Base-by-base conservation (phyloP, 179 eudicot species). In the Silene coronaria region DNA sequence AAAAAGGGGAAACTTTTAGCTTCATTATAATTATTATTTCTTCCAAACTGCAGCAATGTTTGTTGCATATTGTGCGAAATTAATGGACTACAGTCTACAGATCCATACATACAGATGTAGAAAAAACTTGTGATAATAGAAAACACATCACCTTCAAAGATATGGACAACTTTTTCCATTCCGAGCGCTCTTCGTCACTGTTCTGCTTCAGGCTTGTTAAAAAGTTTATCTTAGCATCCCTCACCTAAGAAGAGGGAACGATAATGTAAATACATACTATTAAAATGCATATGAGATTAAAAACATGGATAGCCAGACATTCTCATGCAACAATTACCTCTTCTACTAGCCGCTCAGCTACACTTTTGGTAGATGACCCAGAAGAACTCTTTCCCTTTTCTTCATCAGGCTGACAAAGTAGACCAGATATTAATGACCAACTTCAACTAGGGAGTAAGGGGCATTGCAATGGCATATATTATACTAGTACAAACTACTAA, bases 191-290 rank as follows among this genome's bases (percentile, higher is more conserved):
- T 77, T 91, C 96, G 17, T 85, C 90, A 62, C 85, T 88, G 75
- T 76, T 85, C 82, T 77, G 89, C 80, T 90, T 91, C 78, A 93
- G 89, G 81, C 91, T 93, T 65, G 89, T 79, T 55, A 96, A 81
- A 76, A 96, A 84, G 82, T 85, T 93, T 70, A 96, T 88, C 89
- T 96, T 93, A 60, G 91, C 91, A 85, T 93, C 93, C 48, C 97
- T 88, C 66, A 93, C 96, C 99, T 96, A 80, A 81, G 70, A 55
- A 63, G 71, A 76, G 75, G 83, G 34, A 79, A 75, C 16, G 21
- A 55, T 60, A 7, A 61, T n/a, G 73, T 77, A 51, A 74, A 70
- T 64, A 55, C 38, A 57, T 26, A 45, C 36, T 19, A 3, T 28
- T 23, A 45, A 38, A 69, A 69, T 34, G 23, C 3, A 30, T 23